A percentile compares a stretch with the other conserved stretches of the same genome.
These are phyloP conservation scores for Pterulicium gracile DNA, from an alignment of 1,284 basidiomycete species.

Conservation along the genomic window DNA sequence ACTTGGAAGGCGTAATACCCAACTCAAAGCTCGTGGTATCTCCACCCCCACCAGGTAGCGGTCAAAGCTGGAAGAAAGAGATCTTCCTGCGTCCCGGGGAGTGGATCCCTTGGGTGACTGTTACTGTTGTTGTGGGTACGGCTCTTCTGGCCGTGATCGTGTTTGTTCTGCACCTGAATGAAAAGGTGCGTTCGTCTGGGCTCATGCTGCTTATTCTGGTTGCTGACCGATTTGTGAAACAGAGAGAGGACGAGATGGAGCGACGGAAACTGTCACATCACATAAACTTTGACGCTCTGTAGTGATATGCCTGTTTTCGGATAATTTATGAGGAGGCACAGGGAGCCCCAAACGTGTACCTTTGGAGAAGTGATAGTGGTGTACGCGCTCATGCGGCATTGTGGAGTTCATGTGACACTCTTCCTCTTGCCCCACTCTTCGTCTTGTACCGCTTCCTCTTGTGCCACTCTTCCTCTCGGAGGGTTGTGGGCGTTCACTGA, in stretches of 20 bases:
- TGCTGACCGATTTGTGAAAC: constrained; percentile 11
- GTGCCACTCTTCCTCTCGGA: too few relatives aligned
- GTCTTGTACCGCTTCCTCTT: too few relatives aligned
- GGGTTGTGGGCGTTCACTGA: too few relatives aligned
- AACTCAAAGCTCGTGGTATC: constrained; percentile 96
- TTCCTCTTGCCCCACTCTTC: too few relatives aligned
- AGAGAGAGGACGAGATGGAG: constrained; percentile 91
- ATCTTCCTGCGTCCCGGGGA: constrained; percentile 90
- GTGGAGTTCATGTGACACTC: too few relatives aligned
- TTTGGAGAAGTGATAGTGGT: too few relatives aligned
- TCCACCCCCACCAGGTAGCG: constrained; percentile 47
- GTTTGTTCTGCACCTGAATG: constrained; percentile 80
- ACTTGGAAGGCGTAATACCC: constrained; percentile 94
- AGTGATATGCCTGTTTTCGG: constrained; percentile 10
- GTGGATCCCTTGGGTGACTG: constrained; percentile 95
- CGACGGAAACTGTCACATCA: constrained; percentile 80
- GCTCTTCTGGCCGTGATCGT: constrained; percentile 74
- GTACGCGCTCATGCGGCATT: too few relatives aligned
- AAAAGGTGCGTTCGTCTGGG: constrained; percentile 54
- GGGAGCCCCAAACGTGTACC: too few relatives aligned
- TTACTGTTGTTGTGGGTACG: constrained; percentile 73
- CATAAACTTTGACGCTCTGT: constrained; percentile 95
- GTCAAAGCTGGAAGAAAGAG: constrained; percentile 74
- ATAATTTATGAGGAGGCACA: too few relatives aligned
- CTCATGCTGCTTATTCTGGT: constrained; percentile 8